Percentiles rank a stretch among this genome's conserved stretches.
These are phyloP conservation scores for Geotrichum bryndzae DNA, from an alignment of 1,139 yeast genomes.

Conservation along the genomic window DNA sequence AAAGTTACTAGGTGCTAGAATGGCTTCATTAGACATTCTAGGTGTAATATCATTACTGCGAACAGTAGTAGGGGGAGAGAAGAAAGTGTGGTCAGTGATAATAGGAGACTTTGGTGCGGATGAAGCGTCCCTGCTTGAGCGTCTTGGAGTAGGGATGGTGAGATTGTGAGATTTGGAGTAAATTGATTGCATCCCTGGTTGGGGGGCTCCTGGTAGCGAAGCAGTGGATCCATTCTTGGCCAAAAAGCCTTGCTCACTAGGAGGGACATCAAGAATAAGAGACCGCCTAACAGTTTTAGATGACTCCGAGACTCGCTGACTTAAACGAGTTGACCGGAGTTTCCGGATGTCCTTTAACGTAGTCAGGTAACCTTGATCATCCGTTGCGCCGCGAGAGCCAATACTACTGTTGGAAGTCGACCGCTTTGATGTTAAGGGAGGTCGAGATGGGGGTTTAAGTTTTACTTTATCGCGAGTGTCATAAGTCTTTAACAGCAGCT, in stretches of 20 bases:
- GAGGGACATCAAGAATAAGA: constrained; percentile 43
- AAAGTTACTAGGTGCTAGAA: constrained; percentile 14
- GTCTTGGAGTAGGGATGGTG: neutral
- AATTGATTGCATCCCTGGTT: neutral
- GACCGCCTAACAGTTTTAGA: constrained; percentile 57
- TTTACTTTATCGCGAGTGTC: constrained; percentile 30
- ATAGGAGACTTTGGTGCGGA: neutral
- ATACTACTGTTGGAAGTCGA: constrained; percentile 31
- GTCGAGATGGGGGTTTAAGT: neutral
- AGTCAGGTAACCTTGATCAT: constrained; percentile 52
- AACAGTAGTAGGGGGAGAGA: neutral
- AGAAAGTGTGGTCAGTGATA: neutral
- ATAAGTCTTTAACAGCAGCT: constrained; percentile 52
- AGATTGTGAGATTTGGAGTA: neutral
- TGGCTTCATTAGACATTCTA: constrained; percentile 6
- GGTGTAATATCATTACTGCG: neutral
- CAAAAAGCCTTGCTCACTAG: constrained; percentile 30
- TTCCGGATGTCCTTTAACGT: constrained; percentile 75
- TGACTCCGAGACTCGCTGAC: constrained; percentile 54
- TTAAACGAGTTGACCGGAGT: constrained; percentile 67
- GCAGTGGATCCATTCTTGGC: constrained; percentile 25
- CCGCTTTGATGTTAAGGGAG: constrained; percentile 28
- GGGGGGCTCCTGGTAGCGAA: constrained; percentile 6
- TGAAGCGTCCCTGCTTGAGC: neutral
- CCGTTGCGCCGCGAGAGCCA: constrained; percentile 20